Conservation (phyloP, 1,139 yeast genomes). For the Torulaspora pretoriensis region DNA sequence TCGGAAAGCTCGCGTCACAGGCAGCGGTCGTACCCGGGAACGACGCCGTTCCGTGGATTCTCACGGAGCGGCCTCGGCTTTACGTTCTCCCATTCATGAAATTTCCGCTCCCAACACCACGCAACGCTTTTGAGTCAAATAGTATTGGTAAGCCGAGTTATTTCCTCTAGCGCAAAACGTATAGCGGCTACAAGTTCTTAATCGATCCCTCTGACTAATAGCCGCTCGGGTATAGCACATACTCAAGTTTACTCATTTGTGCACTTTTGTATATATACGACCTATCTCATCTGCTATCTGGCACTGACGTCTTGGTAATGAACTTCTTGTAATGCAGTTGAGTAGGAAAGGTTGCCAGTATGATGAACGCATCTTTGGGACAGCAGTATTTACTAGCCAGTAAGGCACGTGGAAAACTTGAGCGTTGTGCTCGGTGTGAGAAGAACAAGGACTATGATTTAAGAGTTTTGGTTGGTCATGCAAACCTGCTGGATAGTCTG, state of each 20-base stretch:
- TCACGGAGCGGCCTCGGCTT: too few relatives aligned
- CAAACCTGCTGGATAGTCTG: conserved; percentile 29
- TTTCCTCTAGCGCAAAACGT: not conserved
- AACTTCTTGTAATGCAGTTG: too few relatives aligned
- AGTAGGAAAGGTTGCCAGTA: not conserved
- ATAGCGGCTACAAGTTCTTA: not conserved
- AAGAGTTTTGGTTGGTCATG: conserved; percentile 33
- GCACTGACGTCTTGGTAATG: too few relatives aligned
- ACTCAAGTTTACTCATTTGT: not conserved
- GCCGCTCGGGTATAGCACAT: conserved; percentile 2
- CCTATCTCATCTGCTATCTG: too few relatives aligned
- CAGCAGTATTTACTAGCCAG: conserved; percentile 25
- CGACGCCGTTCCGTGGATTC: too few relatives aligned
- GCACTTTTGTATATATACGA: not conserved
- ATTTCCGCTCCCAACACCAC: too few relatives aligned
- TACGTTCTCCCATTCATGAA: too few relatives aligned
- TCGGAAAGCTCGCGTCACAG: too few relatives aligned
- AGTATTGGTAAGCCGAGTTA: conserved; percentile 2
- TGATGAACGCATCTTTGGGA: conserved; percentile 14
- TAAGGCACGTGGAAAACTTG: conserved; percentile 23
- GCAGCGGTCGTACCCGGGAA: too few relatives aligned
- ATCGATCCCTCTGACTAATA: conserved; percentile 4
- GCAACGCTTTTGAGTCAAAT: too few relatives aligned
- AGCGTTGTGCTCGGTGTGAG: conserved; percentile 20
- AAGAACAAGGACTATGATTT: conserved; percentile 24